phyloP scores from a whole-genome alignment of 164 flowering plant species.

The Magnolia kwangsiensis region DNA sequence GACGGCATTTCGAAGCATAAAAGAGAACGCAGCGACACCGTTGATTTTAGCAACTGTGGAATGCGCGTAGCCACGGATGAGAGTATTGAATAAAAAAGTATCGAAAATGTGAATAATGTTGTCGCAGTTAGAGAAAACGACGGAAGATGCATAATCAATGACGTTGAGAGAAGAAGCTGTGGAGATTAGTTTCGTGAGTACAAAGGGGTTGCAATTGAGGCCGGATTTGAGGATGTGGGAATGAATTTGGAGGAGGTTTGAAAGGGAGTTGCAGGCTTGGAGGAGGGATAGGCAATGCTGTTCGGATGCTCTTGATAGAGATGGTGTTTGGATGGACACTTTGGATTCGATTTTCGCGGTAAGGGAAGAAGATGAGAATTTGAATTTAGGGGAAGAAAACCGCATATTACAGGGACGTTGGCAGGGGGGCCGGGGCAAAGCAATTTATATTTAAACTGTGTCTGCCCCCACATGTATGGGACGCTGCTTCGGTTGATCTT shows the following conservation, averaged over 20 bases:
- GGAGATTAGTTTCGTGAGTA: conserved; percentile 15
- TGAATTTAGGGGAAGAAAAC: not conserved
- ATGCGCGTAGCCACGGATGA: conserved; percentile 17
- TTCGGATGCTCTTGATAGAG: conserved; percentile 10
- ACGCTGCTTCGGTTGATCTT: too few relatives aligned
- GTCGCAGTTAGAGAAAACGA: not conserved
- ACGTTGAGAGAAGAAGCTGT: conserved; percentile 5
- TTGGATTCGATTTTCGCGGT: not conserved
- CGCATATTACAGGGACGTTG: not conserved
- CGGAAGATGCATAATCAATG: conserved; percentile 8
- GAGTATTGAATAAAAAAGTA: conserved; percentile 19
- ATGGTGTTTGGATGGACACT: too few relatives aligned
- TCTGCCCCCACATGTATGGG: too few relatives aligned
- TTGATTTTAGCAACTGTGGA: not conserved
- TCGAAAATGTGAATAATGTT: not conserved
- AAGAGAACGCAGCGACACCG: conserved; percentile 8
- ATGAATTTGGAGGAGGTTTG: conserved; percentile 14
- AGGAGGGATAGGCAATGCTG: conserved; percentile 15
- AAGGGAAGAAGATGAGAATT: not conserved
- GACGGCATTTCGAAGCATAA: conserved; percentile 7
- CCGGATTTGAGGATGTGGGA: conserved; percentile 17
- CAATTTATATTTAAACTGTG: too few relatives aligned
- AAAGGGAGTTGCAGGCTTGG: conserved; percentile 14
- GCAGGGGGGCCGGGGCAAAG: too few relatives aligned
- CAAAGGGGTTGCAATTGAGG: conserved; percentile 14